phyloP scores from a whole-genome alignment of 305 asterid species.

The Solanum aculeatissimum region DNA sequence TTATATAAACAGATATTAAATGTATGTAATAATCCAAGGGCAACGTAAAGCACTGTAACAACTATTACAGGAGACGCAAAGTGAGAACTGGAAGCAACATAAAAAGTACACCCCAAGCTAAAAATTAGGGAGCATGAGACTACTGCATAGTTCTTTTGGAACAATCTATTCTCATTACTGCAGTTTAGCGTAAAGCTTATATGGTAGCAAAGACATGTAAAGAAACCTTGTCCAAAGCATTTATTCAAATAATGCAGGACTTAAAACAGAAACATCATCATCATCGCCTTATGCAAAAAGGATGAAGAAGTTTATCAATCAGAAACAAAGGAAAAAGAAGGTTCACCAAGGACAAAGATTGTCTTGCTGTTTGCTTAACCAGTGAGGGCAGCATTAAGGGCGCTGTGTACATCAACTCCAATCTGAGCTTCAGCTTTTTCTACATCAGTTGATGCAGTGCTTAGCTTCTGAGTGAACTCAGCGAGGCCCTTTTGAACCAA shows the following conservation, averaged over 20 bases:
- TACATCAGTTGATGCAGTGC: conserved; percentile 59
- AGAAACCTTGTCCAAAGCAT: background rate
- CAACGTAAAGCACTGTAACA: background rate
- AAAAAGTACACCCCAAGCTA: background rate
- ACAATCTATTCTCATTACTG: background rate
- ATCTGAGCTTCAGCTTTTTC: conserved; percentile 97
- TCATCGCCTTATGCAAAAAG: background rate
- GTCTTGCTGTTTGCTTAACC: conserved; percentile 25
- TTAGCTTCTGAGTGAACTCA: conserved; percentile 69
- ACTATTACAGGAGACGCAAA: background rate
- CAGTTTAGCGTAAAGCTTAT: background rate
- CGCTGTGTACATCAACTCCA: conserved; percentile 83
- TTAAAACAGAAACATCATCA: background rate
- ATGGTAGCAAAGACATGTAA: background rate
- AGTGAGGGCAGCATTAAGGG: conserved; percentile 81
- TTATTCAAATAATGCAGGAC: background rate
- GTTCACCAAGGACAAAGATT: background rate
- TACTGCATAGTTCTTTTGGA: background rate
- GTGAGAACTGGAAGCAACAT: background rate
- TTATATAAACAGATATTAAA: background rate
- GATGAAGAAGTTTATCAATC: background rate
- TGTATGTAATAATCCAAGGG: background rate
- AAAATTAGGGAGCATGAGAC: background rate
- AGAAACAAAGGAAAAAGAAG: background rate
- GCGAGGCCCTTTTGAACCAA: conserved; percentile 68